Evolutionary conservation across 495 filamentous ascomycete species (phyloP).

Genomic region (Sporormia fimetaria): DNA sequence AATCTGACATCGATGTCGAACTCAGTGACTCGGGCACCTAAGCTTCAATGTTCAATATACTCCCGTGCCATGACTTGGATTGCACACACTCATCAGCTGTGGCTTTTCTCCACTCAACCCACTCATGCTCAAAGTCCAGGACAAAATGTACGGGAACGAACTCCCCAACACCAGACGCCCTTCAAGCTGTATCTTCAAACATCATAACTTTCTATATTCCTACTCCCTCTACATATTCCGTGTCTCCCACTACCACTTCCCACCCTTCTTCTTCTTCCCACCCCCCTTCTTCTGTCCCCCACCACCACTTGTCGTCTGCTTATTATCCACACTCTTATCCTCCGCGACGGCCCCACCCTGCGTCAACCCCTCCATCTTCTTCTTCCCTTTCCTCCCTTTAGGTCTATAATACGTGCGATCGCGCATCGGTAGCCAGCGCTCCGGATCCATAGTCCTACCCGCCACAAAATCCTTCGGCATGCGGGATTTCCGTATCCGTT

Average conservation of each 20-base stretch:
- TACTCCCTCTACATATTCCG: no score
- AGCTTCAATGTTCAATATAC: no score
- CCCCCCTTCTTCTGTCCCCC: slow-evolving; percentile 7
- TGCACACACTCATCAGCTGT: no score
- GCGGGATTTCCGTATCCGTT: slow-evolving; percentile 53
- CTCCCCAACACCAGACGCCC: no score
- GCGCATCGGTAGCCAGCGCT: slow-evolving; percentile 82
- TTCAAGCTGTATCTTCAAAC: no score
- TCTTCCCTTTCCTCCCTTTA: slow-evolving; percentile 84
- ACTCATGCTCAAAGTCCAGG: no score
- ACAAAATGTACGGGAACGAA: no score
- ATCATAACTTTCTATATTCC: no score
- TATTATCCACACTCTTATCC: slow-evolving; percentile 19
- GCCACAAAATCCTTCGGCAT: slow-evolving; percentile 71
- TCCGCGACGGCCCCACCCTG: slow-evolving; percentile 47
- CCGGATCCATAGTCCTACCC: slow-evolving; percentile 68
- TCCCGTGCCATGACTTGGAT: no score
- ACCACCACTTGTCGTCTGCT: slow-evolving; percentile 3
- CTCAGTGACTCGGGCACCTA: no score
- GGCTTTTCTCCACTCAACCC: no score
- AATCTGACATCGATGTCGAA: no score
- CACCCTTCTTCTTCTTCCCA: slow-evolving; percentile 25
- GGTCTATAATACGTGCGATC: slow-evolving; percentile 82
- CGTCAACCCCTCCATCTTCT: slow-evolving; percentile 61
- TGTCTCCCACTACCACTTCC: slow-evolving; percentile 23